Conservation (phyloP, 2,329 filamentous ascomycete genomes). For the Diaporthe sp. region DNA sequence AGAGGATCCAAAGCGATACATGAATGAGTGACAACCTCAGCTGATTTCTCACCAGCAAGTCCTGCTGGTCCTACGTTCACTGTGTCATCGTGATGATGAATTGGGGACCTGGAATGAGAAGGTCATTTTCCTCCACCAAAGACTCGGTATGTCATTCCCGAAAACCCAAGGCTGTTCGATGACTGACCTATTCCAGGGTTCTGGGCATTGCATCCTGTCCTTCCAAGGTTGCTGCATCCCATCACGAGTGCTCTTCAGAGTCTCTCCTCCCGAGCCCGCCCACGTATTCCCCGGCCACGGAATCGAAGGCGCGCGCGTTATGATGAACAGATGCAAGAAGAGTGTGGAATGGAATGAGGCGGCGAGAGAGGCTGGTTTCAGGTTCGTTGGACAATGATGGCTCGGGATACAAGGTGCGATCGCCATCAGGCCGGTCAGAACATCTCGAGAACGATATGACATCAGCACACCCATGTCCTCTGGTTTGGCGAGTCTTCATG, state of each 20-base stretch:
- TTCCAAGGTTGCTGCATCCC: too few relatives aligned
- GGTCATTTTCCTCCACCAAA: not conserved
- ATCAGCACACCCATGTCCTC: not conserved
- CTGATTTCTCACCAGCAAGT: not conserved
- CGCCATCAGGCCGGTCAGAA: not conserved
- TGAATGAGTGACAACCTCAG: conserved; percentile 2
- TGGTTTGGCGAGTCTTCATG: not conserved
- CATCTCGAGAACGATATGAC: not conserved
- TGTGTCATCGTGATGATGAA: not conserved
- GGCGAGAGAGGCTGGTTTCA: not conserved
- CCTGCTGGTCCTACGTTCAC: not conserved
- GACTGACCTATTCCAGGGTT: not conserved
- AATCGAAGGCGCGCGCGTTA: not conserved
- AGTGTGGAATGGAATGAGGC: not conserved
- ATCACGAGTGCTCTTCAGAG: not conserved
- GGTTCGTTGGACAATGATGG: not conserved
- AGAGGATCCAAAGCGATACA: conserved; percentile 32
- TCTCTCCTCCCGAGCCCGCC: too few relatives aligned
- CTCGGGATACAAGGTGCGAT: too few relatives aligned
- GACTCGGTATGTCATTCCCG: not conserved
- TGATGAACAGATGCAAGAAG: not conserved
- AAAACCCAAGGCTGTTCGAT: not conserved
- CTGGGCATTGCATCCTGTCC: too few relatives aligned
- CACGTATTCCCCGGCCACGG: not conserved
- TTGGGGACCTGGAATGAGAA: too few relatives aligned